Conservation (phyloP, 2,329 filamentous ascomycete genomes). For the Colletotrichum higginsianum region DNA sequence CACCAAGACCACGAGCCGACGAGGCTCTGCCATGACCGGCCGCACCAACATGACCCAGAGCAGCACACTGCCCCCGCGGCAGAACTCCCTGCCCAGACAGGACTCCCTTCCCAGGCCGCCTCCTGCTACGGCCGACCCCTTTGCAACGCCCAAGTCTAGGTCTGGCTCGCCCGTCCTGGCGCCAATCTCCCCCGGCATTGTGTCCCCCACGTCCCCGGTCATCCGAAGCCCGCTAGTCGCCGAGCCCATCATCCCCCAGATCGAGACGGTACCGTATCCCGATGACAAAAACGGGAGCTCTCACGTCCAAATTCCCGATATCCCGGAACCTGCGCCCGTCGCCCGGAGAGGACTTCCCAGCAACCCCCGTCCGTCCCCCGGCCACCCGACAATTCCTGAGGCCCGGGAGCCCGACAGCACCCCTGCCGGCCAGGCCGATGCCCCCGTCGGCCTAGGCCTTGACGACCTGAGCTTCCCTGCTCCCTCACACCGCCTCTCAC, state of each 20-base stretch:
- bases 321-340: conserved; percentile 56
- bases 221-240: conserved; percentile 43
- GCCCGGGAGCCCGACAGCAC: conserved; percentile 33
- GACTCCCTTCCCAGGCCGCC: conserved; percentile 62
- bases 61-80: conserved; percentile 52
- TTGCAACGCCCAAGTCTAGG: conserved; percentile 51
- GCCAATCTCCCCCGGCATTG: conserved; percentile 47
- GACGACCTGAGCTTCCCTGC: conserved; percentile 40
- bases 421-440: conserved; percentile 28
- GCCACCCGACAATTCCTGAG: conserved; percentile 25
- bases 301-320: conserved; percentile 49
- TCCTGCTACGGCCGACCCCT: conserved; percentile 53
- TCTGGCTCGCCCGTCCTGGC: conserved; percentile 35
- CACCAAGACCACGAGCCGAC: conserved; percentile 57
- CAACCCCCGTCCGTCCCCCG: conserved; percentile 40
- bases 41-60: conserved; percentile 49
- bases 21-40: conserved; percentile 49
- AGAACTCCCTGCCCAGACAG: conserved; percentile 63
- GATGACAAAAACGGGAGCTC: conserved; percentile 49
- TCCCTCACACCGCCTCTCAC: conserved; percentile 45
- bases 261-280: conserved; percentile 56
- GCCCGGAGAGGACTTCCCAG: conserved; percentile 47
- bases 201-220: conserved; percentile 39
- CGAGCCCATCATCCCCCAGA: conserved; percentile 55
- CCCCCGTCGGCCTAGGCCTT: conserved; percentile 42